Percentiles rank a stretch among this genome's conserved stretches.
Evolutionary conservation across 2,329 filamentous ascomycete genomes (phyloP).

Genomic region (Colletotrichum musae): DNA sequence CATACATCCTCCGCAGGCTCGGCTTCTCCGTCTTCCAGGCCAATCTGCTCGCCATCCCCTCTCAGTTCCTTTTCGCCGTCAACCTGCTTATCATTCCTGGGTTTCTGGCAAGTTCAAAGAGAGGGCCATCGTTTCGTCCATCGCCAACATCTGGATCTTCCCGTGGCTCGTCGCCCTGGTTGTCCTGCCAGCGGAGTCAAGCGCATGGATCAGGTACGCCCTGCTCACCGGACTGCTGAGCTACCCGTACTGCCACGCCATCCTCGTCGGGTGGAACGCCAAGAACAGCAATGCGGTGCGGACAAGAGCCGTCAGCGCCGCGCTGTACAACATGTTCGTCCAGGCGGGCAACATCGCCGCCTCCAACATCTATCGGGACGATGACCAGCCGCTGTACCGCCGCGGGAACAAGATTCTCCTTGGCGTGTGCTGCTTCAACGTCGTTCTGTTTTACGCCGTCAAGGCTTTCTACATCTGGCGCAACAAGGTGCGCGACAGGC

Average conservation of each 20-base stretch:
- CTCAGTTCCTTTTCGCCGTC: slow-evolving; percentile 60
- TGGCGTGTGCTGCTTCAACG: slow-evolving; percentile 62
- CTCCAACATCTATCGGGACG: slow-evolving; percentile 67
- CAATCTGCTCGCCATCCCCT: slow-evolving; percentile 62
- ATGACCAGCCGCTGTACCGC: slow-evolving; percentile 67
- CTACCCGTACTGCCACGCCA: slow-evolving; percentile 65
- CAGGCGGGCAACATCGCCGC: slow-evolving; percentile 60
- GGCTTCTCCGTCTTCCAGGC: slow-evolving; percentile 62
- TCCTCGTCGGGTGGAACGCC: slow-evolving; percentile 63
- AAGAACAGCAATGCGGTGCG: slow-evolving; percentile 64
- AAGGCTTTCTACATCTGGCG: slow-evolving; percentile 64
- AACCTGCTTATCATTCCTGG: slow-evolving; percentile 63
- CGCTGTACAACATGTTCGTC: slow-evolving; percentile 64
- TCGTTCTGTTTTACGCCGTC: slow-evolving; percentile 59
- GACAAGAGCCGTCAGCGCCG: slow-evolving; percentile 62
- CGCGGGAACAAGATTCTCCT: slow-evolving; percentile 65
- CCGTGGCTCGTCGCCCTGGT: slow-evolving; percentile 63
- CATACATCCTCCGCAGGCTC: slow-evolving; percentile 59
- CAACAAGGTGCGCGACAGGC: slow-evolving; percentile 59
- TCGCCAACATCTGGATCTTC: slow-evolving; percentile 65
- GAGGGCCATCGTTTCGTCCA: slow-evolving; percentile 59
- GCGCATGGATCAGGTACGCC: slow-evolving; percentile 60
- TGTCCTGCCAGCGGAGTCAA: slow-evolving; percentile 52
- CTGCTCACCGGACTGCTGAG: slow-evolving; percentile 55
- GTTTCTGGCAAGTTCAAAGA: slow-evolving; percentile 61